These are phyloP conservation scores for Sphaerobolus stellatus DNA, from an alignment of 1,284 basidiomycete species.

Conservation along the genomic window DNA sequence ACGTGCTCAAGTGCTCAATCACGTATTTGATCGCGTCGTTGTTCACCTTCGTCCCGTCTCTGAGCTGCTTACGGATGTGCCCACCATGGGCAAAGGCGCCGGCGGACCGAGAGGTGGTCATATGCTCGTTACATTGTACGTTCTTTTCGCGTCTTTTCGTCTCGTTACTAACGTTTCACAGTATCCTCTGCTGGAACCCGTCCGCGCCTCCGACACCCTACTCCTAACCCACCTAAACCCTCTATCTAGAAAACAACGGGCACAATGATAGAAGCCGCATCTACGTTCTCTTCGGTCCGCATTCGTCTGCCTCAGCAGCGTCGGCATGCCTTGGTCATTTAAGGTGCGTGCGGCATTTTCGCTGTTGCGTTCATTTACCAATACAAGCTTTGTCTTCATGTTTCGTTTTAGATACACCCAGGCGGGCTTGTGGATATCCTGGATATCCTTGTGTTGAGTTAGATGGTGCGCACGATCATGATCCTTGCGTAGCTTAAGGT, in stretches of 20 bases:
- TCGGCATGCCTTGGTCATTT: conserved; percentile 77
- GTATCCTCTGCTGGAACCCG: conserved; percentile 79
- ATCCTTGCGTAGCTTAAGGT: conserved; percentile 84
- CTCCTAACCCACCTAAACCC: too few relatives aligned
- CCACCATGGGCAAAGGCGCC: conserved; percentile 45
- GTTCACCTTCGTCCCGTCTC: conserved; percentile 87
- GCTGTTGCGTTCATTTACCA: neutral
- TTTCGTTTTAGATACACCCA: conserved; percentile 40
- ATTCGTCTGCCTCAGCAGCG: conserved; percentile 73
- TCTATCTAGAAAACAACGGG: conserved; percentile 70
- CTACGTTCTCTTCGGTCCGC: conserved; percentile 70
- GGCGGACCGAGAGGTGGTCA: conserved; percentile 71
- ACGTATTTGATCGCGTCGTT: conserved; percentile 90
- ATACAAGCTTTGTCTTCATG: neutral
- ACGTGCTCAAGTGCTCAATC: conserved; percentile 87
- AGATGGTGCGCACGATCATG: conserved; percentile 84
- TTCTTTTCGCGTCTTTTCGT: conserved; percentile 15
- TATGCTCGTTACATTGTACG: conserved; percentile 87
- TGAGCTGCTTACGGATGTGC: conserved; percentile 60
- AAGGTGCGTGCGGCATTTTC: conserved; percentile 37
- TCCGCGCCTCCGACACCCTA: conserved; percentile 39
- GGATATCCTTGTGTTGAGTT: conserved; percentile 65
- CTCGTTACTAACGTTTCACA: too few relatives aligned
- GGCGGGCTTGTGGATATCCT: conserved; percentile 73
- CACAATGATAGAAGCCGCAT: conserved; percentile 85